A percentile compares a stretch with the other conserved stretches of the same genome.
phyloP scores from a whole-genome alignment of 495 filamentous ascomycete species.

The Hypoxylon lienhwacheense region DNA sequence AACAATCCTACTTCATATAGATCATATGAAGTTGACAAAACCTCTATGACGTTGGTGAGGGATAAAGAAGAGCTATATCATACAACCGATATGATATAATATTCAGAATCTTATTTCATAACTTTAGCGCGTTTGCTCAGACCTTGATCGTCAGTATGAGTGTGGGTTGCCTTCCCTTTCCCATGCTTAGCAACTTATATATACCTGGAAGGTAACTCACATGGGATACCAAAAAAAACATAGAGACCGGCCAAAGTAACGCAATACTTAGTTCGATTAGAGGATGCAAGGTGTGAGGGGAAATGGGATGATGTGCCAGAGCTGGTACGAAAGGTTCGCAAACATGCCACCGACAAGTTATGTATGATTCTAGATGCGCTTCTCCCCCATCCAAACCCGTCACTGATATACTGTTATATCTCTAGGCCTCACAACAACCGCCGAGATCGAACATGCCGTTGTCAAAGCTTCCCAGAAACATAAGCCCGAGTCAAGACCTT shows the following conservation, averaged over 20 bases:
- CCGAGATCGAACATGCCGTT: conserved; percentile 69
- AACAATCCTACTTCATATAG: conserved; percentile 11
- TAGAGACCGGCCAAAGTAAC: conserved; percentile 67
- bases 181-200: background rate
- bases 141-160: conserved; percentile 38
- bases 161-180: conserved; percentile 23
- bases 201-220: too few relatives aligned
- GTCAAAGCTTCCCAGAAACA: conserved; percentile 53
- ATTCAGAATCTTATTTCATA: conserved; percentile 15
- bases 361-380: conserved; percentile 60
- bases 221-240: too few relatives aligned
- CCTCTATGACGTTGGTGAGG: conserved; percentile 3
- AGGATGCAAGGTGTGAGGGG: conserved; percentile 82
- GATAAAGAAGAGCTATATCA: background rate
- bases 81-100: conserved; percentile 35
- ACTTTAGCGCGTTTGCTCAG: conserved; percentile 34
- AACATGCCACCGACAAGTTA: conserved; percentile 83
- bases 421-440: conserved; percentile 74
- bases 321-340: conserved; percentile 84
- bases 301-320: conserved; percentile 90
- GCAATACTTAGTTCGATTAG: conserved; percentile 76
- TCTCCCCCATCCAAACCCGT: background rate
- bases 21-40: conserved; percentile 3
- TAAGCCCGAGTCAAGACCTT: conserved; percentile 44
- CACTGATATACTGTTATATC: conserved; percentile 10